These are phyloP conservation scores for Delphinella strobiligena DNA, from an alignment of 2,329 filamentous ascomycete species.

Conservation along the genomic window DNA sequence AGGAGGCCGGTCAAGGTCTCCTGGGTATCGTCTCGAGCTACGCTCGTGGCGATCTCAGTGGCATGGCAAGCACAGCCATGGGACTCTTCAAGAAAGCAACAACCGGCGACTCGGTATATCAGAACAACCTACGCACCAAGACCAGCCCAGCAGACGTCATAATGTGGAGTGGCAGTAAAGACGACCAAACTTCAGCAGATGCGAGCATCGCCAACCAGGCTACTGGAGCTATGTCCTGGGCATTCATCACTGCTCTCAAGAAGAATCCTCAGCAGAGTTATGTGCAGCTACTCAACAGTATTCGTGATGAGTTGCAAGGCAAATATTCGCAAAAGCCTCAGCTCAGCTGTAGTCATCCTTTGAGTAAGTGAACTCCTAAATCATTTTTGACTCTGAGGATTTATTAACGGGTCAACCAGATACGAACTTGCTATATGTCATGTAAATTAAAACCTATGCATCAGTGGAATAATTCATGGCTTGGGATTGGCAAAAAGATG, in stretches of 20 bases:
- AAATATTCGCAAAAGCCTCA: slow-evolving; percentile 95
- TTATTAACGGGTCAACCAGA: slow-evolving; percentile 18
- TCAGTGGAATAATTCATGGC: too few relatives aligned
- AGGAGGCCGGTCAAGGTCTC: slow-evolving; percentile 63
- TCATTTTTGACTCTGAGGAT: neutral
- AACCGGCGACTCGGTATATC: slow-evolving; percentile 62
- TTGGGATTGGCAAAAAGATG: too few relatives aligned
- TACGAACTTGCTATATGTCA: slow-evolving; percentile 32
- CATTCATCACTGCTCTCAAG: slow-evolving; percentile 82
- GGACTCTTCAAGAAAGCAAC: slow-evolving; percentile 81
- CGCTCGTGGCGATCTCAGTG: slow-evolving; percentile 68
- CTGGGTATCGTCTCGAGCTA: slow-evolving; percentile 65
- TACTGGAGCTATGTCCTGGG: slow-evolving; percentile 96
- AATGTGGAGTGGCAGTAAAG: slow-evolving; percentile 96
- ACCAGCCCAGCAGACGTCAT: slow-evolving; percentile 91
- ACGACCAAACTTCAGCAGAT: slow-evolving; percentile 90
- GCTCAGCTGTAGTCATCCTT: slow-evolving; percentile 86
- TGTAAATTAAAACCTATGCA: slow-evolving; percentile 27
- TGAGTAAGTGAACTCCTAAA: slow-evolving; percentile 52
- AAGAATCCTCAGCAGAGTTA: slow-evolving; percentile 95
- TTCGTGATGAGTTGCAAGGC: slow-evolving; percentile 73
- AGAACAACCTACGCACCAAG: slow-evolving; percentile 75
- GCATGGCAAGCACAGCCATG: slow-evolving; percentile 70
- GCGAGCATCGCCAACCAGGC: slow-evolving; percentile 79
- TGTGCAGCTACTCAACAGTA: slow-evolving; percentile 86